Percentiles rank a stretch among this genome's conserved stretches.
These are phyloP conservation scores for Sanghuangporus baumii DNA, from an alignment of 1,284 basidiomycete species.

Conservation along the genomic window DNA sequence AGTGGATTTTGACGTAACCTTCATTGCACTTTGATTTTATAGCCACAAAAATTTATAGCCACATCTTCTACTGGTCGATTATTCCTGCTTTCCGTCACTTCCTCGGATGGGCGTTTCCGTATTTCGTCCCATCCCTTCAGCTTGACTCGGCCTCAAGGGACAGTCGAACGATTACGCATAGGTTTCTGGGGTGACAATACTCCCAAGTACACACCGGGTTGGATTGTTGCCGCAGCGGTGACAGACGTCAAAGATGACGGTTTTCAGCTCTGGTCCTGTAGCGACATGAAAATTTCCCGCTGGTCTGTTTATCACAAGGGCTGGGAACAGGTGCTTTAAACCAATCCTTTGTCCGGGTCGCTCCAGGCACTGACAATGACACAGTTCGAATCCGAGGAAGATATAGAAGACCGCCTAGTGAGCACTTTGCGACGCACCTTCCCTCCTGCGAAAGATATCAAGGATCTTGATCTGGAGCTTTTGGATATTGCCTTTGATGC, in stretches of 20 bases:
- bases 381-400: slow-evolving; percentile 15
- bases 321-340: slow-evolving; percentile 17
- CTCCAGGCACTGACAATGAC: neutral
- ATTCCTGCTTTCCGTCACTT: slow-evolving; percentile 58
- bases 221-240: slow-evolving; percentile 4
- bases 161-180: slow-evolving; percentile 5
- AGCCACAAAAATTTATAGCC: slow-evolving; percentile 63
- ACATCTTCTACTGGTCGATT: slow-evolving; percentile 63
- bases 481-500: slow-evolving; percentile 16
- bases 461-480: slow-evolving; percentile 15
- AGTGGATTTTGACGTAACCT: neutral
- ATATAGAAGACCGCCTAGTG: slow-evolving; percentile 2
- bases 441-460: neutral
- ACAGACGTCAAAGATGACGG: slow-evolving; percentile 5
- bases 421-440: neutral
- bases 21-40: slow-evolving; percentile 1
- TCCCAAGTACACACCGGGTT: slow-evolving; percentile 9
- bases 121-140: slow-evolving; percentile 51
- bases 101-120: slow-evolving; percentile 62
- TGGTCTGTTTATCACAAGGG: slow-evolving; percentile 20
- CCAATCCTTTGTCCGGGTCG: neutral
- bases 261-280: slow-evolving; percentile 19
- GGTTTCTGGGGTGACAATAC: slow-evolving; percentile 4
- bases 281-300: slow-evolving; percentile 14
- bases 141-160: slow-evolving; percentile 41